Evolutionary conservation across 1,139 yeast species (phyloP), one percentile per base, ranked within the genome.

Genomic region (Magnusiomyces tetraspermus): DNA sequence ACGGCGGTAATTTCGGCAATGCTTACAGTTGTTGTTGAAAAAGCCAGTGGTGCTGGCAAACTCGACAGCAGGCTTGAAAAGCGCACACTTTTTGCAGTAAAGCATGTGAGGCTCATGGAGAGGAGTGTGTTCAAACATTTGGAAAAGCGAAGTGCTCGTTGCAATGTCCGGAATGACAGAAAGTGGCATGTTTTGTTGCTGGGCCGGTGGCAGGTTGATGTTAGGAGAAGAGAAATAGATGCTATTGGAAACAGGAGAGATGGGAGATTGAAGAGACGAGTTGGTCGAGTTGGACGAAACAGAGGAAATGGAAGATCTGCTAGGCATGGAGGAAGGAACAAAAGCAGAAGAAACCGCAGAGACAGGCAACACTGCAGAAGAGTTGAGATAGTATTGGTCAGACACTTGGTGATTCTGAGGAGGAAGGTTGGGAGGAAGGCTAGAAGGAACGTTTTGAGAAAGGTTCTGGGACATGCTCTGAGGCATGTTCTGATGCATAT

Each of bases 41-140:
- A 52, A 52, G 10, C 54, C 54, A 1, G 54, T 52, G 2, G 54
- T 49, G 30, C 54, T 52, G 31, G 54, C 54, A 46, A 52, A 52
- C 21, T 52, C 54, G 3, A 52, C 54, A 2, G 54, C 54, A 3
- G 54, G 54, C 42, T 52, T 52, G 15, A 52, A 51, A 19, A 52
- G 44, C 2, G 54, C 54, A 31, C 54, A 52, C 26, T 52, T 52
- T 37, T 52, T 52, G 48, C 54, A 52, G 48, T 52, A 49, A 37
- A 52, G 45, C 24, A 52, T 37, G 28, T 52, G 54, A 6, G 52
- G 51, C 37, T 51, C 51, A 17, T 48, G 45, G 11, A 47, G 41
- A 8, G 53, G 49, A 10, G 51, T 48, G 46, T 44, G 43, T 51
- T 51, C 53, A 51, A 51, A 51, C 22, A 47, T 46, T 46, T 52